These are phyloP conservation scores for Takashimella koratensis DNA, from an alignment of 1,284 basidiomycete genomes.

Conservation along the genomic window DNA sequence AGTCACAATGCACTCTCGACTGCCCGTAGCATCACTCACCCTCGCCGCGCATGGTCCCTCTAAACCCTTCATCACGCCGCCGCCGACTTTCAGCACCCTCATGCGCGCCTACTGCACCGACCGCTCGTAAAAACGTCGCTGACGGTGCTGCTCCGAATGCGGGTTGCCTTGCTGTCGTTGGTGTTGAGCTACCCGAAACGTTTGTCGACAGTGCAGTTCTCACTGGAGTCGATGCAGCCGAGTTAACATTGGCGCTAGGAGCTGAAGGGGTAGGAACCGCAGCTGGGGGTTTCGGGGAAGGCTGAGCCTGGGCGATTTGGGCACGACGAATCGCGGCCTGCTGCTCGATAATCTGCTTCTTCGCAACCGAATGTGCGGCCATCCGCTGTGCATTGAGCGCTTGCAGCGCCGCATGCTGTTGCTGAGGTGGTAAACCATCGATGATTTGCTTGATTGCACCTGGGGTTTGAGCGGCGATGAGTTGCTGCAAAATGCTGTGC, in stretches of 20 bases:
- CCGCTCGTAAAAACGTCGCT: background rate
- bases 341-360: slow-evolving; percentile 7
- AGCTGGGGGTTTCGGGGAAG: background rate
- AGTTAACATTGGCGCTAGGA: background rate
- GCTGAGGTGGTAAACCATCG: background rate
- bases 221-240: slow-evolving; percentile 2
- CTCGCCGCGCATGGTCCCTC: slow-evolving; percentile 43
- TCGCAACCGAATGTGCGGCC: background rate
- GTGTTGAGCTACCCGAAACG: background rate
- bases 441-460: slow-evolving; percentile 1
- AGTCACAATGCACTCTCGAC: slow-evolving; percentile 1
- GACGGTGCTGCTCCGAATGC: background rate
- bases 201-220: background rate
- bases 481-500: background rate
- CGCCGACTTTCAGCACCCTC: background rate
- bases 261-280: background rate
- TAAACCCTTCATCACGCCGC: slow-evolving; percentile 28
- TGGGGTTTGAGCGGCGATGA: background rate
- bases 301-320: slow-evolving; percentile 1
- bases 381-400: background rate
- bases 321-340: slow-evolving; percentile 21
- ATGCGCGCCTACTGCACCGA: too few relatives aligned
- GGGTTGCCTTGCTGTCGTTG: background rate
- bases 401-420: background rate
- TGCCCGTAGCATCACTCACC: slow-evolving; percentile 21